Evolutionary conservation across 2,329 filamentous ascomycete genomes (phyloP), one percentile per base, ranked within the genome.

Genomic region (Hortaea werneckii): DNA sequence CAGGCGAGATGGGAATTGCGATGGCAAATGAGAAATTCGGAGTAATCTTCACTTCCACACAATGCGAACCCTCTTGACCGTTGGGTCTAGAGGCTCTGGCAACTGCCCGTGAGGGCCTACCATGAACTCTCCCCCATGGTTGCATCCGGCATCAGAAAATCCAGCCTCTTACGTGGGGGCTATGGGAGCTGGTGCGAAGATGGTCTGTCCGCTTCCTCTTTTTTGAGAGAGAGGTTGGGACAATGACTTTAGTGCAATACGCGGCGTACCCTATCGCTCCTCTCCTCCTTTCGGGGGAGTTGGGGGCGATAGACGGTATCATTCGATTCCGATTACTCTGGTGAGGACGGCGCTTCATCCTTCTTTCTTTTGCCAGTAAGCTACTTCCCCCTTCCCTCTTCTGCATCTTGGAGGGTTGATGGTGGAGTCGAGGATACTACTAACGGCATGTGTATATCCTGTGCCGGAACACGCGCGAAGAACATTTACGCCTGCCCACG

Each of bases 21-120:
- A 52, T 68, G 71, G 86, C 87, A 89, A 87, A 87, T 89, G 86
- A 87, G 86, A 92, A 92, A 92, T 90, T 92, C 86, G 86, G 87
- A 92, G 87, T 85, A 92, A 82, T 89, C 85, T 89, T 87, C 85
- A 87, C n/a, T n/a, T n/a, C n/a, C n/a, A n/a, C n/a, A n/a, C n/a
- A n/a, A n/a, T n/a, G n/a, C n/a, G n/a, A n/a, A n/a, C n/a, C n/a
- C n/a, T n/a, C n/a, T n/a, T n/a, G n/a, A n/a, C n/a, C n/a, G n/a
- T n/a, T n/a, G n/a, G n/a, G n/a, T n/a, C n/a, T n/a, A n/a, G n/a
- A n/a, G n/a, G n/a, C 60, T 63, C 62, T 67, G 67, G 64, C 66
- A 65, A 67, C 86, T 85, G 83, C 84, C 83, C 80, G 85, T 77
- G 76, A 90, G 84, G 85, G 84, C 77, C 83, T 83, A 78, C 78